Conservation (phyloP, 202 grass and related monocot genomes). For the Cymbopogon flexuosus region DNA sequence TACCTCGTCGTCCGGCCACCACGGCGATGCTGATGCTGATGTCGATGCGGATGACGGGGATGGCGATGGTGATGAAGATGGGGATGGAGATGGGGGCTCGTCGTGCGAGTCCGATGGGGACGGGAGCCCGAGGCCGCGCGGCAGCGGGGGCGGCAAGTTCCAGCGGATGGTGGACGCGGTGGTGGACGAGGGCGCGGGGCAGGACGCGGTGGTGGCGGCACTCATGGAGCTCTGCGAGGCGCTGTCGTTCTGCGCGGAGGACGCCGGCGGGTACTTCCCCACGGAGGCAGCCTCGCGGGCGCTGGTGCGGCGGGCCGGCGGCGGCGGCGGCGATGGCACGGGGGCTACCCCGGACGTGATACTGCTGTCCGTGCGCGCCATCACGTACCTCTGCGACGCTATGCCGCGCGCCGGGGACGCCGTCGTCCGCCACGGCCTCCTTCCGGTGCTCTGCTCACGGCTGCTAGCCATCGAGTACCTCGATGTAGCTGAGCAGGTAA, state of each 20-base stretch:
- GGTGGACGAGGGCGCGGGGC: conserved; percentile 37
- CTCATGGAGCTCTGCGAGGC: conserved; percentile 81
- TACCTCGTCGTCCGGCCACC: conserved; percentile 51
- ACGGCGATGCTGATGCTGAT: conserved; percentile 24
- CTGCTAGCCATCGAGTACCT: no score
- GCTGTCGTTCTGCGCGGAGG: conserved; percentile 86
- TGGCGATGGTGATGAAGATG: conserved; percentile 31
- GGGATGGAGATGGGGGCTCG: conserved; percentile 37
- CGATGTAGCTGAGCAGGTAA: no score
- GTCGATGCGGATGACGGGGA: conserved; percentile 33
- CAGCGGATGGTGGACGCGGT: conserved; percentile 55
- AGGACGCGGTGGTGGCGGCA: conserved; percentile 33
- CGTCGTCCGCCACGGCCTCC: no score
- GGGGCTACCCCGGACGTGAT: no score
- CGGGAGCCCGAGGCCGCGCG: conserved; percentile 23
- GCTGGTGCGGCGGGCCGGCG: no score
- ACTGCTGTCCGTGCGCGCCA: no score
- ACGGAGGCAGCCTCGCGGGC: background rate
- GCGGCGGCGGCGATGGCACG: no score
- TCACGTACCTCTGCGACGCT: no score
- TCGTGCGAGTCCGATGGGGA: conserved; percentile 62
- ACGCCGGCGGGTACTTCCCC: conserved; percentile 52
- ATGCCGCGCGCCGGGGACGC: no score
- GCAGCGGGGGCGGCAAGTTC: conserved; percentile 37
- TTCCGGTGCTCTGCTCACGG: no score